A percentile compares a stretch with the other conserved stretches of the same genome.
These are phyloP conservation scores for Bertia moriformis DNA, from an alignment of 2,329 filamentous ascomycete species.

Conservation along the genomic window DNA sequence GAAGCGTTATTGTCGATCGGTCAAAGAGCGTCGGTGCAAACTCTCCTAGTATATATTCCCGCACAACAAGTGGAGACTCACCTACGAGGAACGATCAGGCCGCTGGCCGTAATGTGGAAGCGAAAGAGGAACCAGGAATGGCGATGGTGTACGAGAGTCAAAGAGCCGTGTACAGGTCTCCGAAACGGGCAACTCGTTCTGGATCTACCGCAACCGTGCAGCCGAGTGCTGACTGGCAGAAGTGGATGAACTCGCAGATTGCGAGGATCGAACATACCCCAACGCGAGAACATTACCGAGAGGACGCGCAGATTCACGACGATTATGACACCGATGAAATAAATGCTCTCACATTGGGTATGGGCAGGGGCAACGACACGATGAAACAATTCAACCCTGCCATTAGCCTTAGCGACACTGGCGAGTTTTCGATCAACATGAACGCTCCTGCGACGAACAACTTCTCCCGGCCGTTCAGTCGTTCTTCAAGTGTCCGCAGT, in stretches of 20 bases:
- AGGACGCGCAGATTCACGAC: slow-evolving; percentile 18
- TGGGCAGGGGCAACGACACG: no score
- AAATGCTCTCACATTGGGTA: neutral
- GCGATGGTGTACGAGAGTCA: slow-evolving; percentile 18
- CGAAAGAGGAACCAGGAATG: slow-evolving; percentile 14
- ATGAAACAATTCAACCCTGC: neutral
- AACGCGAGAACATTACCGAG: slow-evolving; percentile 16
- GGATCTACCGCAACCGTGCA: slow-evolving; percentile 3
- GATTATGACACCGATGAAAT: slow-evolving; percentile 9
- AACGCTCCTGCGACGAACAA: slow-evolving; percentile 15
- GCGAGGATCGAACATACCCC: slow-evolving; percentile 11
- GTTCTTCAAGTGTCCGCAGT: slow-evolving; percentile 13
- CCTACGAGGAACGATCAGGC: slow-evolving; percentile 5
- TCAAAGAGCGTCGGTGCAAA: slow-evolving; percentile 4
- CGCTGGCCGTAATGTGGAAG: slow-evolving; percentile 1
- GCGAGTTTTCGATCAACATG: no score
- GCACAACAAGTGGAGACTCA: slow-evolving; percentile 18
- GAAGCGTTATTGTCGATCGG: slow-evolving; percentile 1
- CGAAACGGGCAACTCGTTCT: slow-evolving; percentile 5
- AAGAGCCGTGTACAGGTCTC: slow-evolving; percentile 14
- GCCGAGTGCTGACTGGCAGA: slow-evolving; percentile 16
- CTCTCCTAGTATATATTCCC: slow-evolving; percentile 25
- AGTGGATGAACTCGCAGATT: slow-evolving; percentile 19
- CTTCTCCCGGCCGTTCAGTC: slow-evolving; percentile 19
- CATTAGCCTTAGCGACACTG: no score